Base-by-base conservation (phyloP, 495 filamentous ascomycete species). In the Daldinia caldariorum region DNA sequence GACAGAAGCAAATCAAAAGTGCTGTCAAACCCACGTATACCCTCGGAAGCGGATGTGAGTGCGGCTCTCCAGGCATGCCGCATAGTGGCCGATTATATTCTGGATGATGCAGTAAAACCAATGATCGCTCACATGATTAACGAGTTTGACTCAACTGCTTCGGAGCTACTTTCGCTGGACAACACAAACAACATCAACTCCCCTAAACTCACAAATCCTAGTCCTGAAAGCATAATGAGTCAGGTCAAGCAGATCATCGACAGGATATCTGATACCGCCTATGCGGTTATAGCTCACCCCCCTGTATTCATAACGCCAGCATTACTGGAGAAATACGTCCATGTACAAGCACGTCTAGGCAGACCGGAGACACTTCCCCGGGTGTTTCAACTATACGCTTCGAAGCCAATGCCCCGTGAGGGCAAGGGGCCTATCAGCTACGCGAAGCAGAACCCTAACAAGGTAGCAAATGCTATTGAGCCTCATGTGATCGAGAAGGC, bases 361-460 rank as follows among this genome's bases (percentile, higher is more conserved):
- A 88, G 83, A 51, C 89, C 92, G 12, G 82, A 91, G 63, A 87
- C 88, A 35, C 85, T 97, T 75, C 92, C 95, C 3, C 84, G 89
- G 49, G 87, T 91, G 51, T 91, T 99, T 81, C 76, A 87, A 47
- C 86, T 98, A 37, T 98, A 93, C 72, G 93, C 92, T 58, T 85
- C 85, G 74, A 99, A 98, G 78, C 91, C 92, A 14, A 79, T 89
- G 54, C 92, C 92, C 9, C 80, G 86, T 59, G 82, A 89, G 72
- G 79, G 82, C 22, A 83, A 84, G 43, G 85, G 82, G 3, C 84
- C 87, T 2, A 80, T 91, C 38, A 81, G 80, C 73, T 94, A 88
- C 77, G 80, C 74, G 55, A 76, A 84, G 47, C 85, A 88, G 22
- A 90, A 90, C 20, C 91, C 94, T 4, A 87, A 87, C 67, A 86